Conservation (phyloP, 345 rosid genomes). For the Arabidopsis arenosa region DNA sequence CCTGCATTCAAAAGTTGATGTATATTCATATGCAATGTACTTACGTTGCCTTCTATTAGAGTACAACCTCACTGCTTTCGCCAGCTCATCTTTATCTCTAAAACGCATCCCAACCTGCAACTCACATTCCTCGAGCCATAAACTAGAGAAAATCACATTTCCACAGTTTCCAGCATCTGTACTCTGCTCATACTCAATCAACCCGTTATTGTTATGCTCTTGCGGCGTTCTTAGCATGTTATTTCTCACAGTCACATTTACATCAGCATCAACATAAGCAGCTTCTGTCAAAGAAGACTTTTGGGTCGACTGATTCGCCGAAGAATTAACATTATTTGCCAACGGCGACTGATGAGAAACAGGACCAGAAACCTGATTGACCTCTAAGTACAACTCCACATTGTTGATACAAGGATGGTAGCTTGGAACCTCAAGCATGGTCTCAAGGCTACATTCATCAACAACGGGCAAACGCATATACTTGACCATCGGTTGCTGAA, state of each 20-base stretch:
- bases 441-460: constrained; percentile 26
- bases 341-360: background rate
- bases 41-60: background rate
- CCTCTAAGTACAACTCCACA: constrained; percentile 10
- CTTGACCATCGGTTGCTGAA: constrained; percentile 24
- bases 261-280: background rate
- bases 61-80: background rate
- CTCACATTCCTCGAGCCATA: background rate
- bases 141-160: background rate
- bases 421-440: constrained; percentile 30
- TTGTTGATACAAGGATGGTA: constrained; percentile 16
- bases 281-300: background rate
- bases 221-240: background rate
- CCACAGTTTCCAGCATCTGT: background rate
- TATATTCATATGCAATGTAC: background rate
- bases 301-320: background rate
- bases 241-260: background rate
- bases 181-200: background rate
- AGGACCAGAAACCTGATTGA: background rate
- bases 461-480: constrained; percentile 24
- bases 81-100: background rate
- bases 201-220: background rate
- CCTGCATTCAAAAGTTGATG: no score
- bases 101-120: background rate
- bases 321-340: background rate